Evolutionary conservation across 2,329 filamentous ascomycete genomes (phyloP), one percentile per base, ranked within the genome.

Genomic region (Paecilomyces fulvus): DNA sequence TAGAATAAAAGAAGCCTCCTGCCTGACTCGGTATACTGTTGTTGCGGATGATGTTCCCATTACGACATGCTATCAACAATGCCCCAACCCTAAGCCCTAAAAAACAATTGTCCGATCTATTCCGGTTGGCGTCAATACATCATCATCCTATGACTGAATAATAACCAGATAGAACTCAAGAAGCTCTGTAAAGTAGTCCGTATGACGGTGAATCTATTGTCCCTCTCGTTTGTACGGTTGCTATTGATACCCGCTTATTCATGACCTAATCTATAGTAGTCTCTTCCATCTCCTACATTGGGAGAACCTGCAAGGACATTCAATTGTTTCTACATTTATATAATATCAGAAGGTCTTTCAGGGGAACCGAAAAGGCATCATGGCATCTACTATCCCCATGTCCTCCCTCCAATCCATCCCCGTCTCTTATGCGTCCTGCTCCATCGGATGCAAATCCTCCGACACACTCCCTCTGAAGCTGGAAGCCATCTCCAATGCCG

Each of bases 371-470:
- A 9, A 43, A 28, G 25, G 14, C 31, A 43, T n/a, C 11, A 53
- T 43, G 51, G 11, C 61, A 60, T 28, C 54, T 14, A 20, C 51
- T 30, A 60, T 61, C 25, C 53, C 52, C 14, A 49, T 37, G 30
- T 21, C 52, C 8, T 65, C 64, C 8, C 56, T 68, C 21, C 49
- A 64, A 37, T 54, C 65, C 21, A 69, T 76, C 48, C 69, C 72
- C 23, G 64, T 72, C 21, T 65, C 73, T 55, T 77, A 72, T 54
- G 74, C 75, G 9, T 71, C 72, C 28, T 77, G 74, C 62, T 77
- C 74, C 10, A 73, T 77, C 37, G 74, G 73, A 17, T 65, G 64
- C 53, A 59, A 65, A 9, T 57, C 65, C 3, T 64, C 63, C 28
- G 67, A 75, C 58, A 67, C 67, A 0, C 65, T 78, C 3, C 68